Base-by-base conservation (phyloP, 805 yeast species). In the Suhomyces canberraensis region DNA sequence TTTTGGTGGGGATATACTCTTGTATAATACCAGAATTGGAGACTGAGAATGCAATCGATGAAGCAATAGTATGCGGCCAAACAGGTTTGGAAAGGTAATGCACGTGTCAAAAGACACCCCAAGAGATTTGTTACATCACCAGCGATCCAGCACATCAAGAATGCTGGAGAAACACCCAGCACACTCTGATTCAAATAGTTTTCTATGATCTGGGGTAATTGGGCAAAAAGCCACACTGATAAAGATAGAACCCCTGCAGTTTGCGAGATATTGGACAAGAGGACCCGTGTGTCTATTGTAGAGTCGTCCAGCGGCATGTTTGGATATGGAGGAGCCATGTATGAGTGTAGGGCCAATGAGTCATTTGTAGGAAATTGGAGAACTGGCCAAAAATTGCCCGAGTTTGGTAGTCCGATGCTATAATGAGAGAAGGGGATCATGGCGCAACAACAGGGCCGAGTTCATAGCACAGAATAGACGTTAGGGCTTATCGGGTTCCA, bases 61-160 rank as follows among this genome's bases (percentile, higher is more conserved):
- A 71, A 60, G 34, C 91, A 66, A 54, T 85, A 89, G 60, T 90
- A 90, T 2, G 74, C 40, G 0, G 95, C 86, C 13, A 89, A 64
- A 16, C 79, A 63, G 8, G 79, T 73, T 55, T 89, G 97, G 60
- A 89, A 90, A n/a, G 82, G 78, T 31, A 88, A 65, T 42, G 90
- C 96, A 5, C 75, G 56, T 0, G 96, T 88, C 31, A 88, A 54
- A 0, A 85, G 41, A 42, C 95, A 87, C 0, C 96, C 97, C 0
- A 73, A 31, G 19, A 81, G 58, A 29, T 78, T 73, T 7, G 79
- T 70, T 15, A 69, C 57, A 30, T 51, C 72, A 13, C 72, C 71
- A 4, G 56, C 46, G 25, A 64, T 57, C 69, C 71, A 62, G 42
- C 58, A 55, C 8, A 46, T 39, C 24, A 66, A 42, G 35, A 66